Base-by-base conservation (phyloP, 164 flowering plant species). In the Buxus sempervirens region DNA sequence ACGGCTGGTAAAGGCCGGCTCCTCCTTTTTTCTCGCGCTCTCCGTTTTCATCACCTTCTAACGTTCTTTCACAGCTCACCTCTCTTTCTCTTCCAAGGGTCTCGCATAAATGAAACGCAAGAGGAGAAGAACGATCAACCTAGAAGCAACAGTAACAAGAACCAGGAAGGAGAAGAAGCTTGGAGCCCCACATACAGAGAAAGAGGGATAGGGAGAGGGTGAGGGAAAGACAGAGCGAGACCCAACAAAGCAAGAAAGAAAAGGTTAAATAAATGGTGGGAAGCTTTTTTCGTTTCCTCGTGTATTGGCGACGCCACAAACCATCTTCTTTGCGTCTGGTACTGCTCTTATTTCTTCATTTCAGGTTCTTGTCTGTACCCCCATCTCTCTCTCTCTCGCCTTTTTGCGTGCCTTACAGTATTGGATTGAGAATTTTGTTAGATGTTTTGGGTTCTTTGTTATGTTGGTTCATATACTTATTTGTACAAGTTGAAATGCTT, bases 201-300 rank as follows among this genome's bases (percentile, higher is more conserved):
- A 12, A 60, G n/a, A 67, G 49, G 54, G 27, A 64, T 62, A 55
- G 53, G 60, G 28, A 48, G 45, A 53, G 12, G 51, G 55, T 22
- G n/a, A 67, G 49, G 54, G 27, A 64, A 58, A 55, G 53, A 65
- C 23, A 48, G 45, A 53, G 12, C 51, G 58, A 63, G 59, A 45
- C 63, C 58, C 63, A 64, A 25, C 64, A 71, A 72, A 67, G 66
- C 7, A 49, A 71, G 66, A 63, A 38, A 54, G 66, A 66, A 67
- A 62, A 38, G 9, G 53, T 21, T 42, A 61, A 24, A 23, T 32
- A 55, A 58, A 76, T 66, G 72, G 71, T 60, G 78, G 70, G 87
- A 72, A 75, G 78, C 79, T 77, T 79, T 76, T 36, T 58, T 69
- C 71, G 28, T 59, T 71, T 77, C 75, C 58, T 69, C 68, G 81